Evolutionary conservation across 2,329 filamentous ascomycete genomes (phyloP).

Genomic region (Ilyonectria destructans): DNA sequence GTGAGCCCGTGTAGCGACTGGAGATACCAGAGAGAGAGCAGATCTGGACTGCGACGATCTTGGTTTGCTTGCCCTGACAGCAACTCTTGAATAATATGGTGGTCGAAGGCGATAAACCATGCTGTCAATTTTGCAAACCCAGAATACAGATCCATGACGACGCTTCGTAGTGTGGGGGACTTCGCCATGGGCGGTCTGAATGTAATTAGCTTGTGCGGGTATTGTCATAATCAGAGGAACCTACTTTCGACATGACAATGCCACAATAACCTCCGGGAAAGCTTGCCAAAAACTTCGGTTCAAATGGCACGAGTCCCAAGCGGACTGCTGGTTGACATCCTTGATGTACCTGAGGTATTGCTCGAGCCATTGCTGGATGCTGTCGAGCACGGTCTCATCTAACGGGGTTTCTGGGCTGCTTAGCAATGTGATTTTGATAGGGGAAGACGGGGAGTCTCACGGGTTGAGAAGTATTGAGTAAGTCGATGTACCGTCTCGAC

Average conservation of each 20-base stretch:
- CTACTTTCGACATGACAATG: slow-evolving; percentile 59
- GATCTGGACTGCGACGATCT: slow-evolving; percentile 40
- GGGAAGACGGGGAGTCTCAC: slow-evolving; percentile 42
- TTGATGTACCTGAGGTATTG: slow-evolving; percentile 62
- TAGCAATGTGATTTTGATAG: slow-evolving; percentile 36
- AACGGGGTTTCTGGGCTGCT: slow-evolving; percentile 57
- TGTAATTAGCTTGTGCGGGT: slow-evolving; percentile 21
- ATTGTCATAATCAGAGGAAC: slow-evolving; percentile 34
- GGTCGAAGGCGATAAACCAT: slow-evolving; percentile 68
- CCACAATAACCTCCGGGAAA: slow-evolving; percentile 66
- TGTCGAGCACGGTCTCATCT: slow-evolving; percentile 62
- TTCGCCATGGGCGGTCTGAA: slow-evolving; percentile 48
- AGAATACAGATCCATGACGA: slow-evolving; percentile 55
- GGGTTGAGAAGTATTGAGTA: slow-evolving; percentile 55
- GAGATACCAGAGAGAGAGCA: slow-evolving; percentile 60
- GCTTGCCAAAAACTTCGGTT: slow-evolving; percentile 67
- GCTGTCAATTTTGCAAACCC: slow-evolving; percentile 67
- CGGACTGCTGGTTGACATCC: slow-evolving; percentile 52
- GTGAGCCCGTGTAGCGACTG: slow-evolving; percentile 57
- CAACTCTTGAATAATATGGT: slow-evolving; percentile 40
- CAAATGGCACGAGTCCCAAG: slow-evolving; percentile 61
- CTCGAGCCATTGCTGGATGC: slow-evolving; percentile 67
- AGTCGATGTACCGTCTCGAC: slow-evolving; percentile 55
- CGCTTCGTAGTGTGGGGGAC: slow-evolving; percentile 50
- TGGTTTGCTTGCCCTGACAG: slow-evolving; percentile 24